Percentiles rank a stretch among this genome's conserved stretches.
phyloP scores from a whole-genome alignment of 2,329 filamentous ascomycete genomes.

The Nemania abortiva region DNA sequence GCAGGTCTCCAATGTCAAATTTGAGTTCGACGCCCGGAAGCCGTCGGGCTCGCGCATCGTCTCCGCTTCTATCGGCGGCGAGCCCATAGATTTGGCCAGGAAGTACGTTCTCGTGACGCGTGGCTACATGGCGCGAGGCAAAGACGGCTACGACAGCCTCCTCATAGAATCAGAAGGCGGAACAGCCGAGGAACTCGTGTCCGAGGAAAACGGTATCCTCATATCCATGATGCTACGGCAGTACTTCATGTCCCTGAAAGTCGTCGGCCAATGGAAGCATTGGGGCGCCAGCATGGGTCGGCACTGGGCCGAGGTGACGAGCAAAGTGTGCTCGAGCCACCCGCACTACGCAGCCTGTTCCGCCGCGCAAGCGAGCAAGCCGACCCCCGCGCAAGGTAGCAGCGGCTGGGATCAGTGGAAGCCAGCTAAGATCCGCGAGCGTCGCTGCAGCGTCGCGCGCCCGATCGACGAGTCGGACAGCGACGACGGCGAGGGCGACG shows the following conservation, averaged over 20 bases:
- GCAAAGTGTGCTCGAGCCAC: conserved; percentile 67
- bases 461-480: conserved; percentile 59
- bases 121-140: conserved; percentile 90
- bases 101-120: conserved; percentile 82
- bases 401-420: conserved; percentile 56
- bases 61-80: conserved; percentile 70
- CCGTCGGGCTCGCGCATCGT: conserved; percentile 73
- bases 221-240: conserved; percentile 89
- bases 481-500: conserved; percentile 50
- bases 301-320: conserved; percentile 76
- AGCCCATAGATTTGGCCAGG: conserved; percentile 70
- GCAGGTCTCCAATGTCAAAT: conserved; percentile 86
- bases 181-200: conserved; percentile 79
- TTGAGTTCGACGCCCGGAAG: conserved; percentile 75
- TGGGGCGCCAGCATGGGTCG: conserved; percentile 72
- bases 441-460: conserved; percentile 47
- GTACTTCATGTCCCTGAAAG: conserved; percentile 89
- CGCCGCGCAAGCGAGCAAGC: conserved; percentile 34
- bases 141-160: conserved; percentile 84
- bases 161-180: conserved; percentile 83
- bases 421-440: conserved; percentile 53
- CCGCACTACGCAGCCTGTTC: conserved; percentile 53
- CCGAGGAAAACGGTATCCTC: conserved; percentile 87
- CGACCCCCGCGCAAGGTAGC: conserved; percentile 1
- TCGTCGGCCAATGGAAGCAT: conserved; percentile 82